These are phyloP conservation scores for Metschnikowia shivogae DNA, from an alignment of 805 yeast species.

Conservation along the genomic window DNA sequence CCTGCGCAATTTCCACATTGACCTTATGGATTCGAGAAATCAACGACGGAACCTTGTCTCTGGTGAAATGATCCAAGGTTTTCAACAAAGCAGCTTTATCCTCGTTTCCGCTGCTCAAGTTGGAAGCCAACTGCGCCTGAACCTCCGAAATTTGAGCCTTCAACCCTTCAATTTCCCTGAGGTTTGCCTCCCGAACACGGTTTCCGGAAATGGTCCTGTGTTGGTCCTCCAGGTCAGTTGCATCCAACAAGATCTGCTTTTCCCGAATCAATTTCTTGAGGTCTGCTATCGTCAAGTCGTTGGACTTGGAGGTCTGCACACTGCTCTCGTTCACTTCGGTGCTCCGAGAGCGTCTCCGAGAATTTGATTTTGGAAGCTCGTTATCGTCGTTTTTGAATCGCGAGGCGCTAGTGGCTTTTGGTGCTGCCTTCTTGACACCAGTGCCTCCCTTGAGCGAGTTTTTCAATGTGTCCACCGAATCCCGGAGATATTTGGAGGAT, in stretches of 20 bases:
- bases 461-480: slow-evolving; percentile 67
- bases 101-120: slow-evolving; percentile 31
- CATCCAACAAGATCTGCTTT: slow-evolving; percentile 64
- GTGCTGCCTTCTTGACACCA: slow-evolving; percentile 16
- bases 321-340: slow-evolving; percentile 15
- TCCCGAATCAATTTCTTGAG: slow-evolving; percentile 66
- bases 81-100: slow-evolving; percentile 50
- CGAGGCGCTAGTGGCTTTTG: slow-evolving; percentile 25
- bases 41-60: slow-evolving; percentile 66
- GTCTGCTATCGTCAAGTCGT: slow-evolving; percentile 46
- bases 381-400: slow-evolving; percentile 72
- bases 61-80: slow-evolving; percentile 57
- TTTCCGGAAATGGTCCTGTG: slow-evolving; percentile 33
- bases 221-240: slow-evolving; percentile 64
- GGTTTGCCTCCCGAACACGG: slow-evolving; percentile 36
- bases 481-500: slow-evolving; percentile 68
- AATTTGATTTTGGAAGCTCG: slow-evolving; percentile 59
- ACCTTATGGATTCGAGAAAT: slow-evolving; percentile 58
- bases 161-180: slow-evolving; percentile 58
- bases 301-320: slow-evolving; percentile 23
- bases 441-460: slow-evolving; percentile 47
- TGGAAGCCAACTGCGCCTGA: slow-evolving; percentile 35
- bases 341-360: slow-evolving; percentile 48
- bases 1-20: slow-evolving; percentile 63
- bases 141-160: slow-evolving; percentile 54